Evolutionary conservation across 2,329 filamentous ascomycete genomes (phyloP).

Genomic region (Graphiopsis chlorocephala): DNA sequence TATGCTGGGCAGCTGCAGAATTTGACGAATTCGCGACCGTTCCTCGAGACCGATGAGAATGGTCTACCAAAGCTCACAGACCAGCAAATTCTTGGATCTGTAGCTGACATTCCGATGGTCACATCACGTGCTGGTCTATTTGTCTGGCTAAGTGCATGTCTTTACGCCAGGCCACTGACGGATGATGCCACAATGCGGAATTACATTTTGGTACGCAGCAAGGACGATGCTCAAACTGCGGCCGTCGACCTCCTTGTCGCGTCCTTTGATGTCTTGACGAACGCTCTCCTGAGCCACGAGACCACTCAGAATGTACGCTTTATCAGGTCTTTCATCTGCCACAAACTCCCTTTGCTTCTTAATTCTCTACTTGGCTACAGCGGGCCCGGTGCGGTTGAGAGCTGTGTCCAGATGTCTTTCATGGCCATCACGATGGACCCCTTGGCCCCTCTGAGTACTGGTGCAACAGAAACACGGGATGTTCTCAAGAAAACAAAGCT

Average conservation of each 20-base stretch:
- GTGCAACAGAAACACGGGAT: constrained; percentile 53
- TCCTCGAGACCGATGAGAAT: constrained; percentile 68
- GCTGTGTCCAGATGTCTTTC: constrained; percentile 66
- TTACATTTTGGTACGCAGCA: constrained; percentile 81
- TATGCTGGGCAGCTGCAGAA: constrained; percentile 29
- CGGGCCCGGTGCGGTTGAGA: constrained; percentile 59
- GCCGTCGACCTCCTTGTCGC: constrained; percentile 81
- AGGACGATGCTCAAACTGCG: constrained; percentile 74
- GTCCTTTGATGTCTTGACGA: constrained; percentile 85
- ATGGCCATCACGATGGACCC: constrained; percentile 64
- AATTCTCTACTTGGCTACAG: constrained; percentile 56
- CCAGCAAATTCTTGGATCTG: constrained; percentile 47
- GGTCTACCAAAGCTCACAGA: constrained; percentile 62
- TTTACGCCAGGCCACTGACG: constrained; percentile 76
- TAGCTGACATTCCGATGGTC: constrained; percentile 62
- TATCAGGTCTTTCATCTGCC: constrained; percentile 81
- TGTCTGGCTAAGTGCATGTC: constrained; percentile 77
- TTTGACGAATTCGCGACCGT: constrained; percentile 34
- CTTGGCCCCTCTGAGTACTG: constrained; percentile 62
- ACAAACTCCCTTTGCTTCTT: constrained; percentile 65
- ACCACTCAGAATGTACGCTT: constrained; percentile 62
- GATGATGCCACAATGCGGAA: constrained; percentile 77
- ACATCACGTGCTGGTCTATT: constrained; percentile 82
- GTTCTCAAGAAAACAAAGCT: constrained; percentile 67
- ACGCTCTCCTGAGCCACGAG: constrained; percentile 73